Evolutionary conservation across 768 basidiomycete genomes (phyloP).

Genomic region (Amanita pseudoporphyria): DNA sequence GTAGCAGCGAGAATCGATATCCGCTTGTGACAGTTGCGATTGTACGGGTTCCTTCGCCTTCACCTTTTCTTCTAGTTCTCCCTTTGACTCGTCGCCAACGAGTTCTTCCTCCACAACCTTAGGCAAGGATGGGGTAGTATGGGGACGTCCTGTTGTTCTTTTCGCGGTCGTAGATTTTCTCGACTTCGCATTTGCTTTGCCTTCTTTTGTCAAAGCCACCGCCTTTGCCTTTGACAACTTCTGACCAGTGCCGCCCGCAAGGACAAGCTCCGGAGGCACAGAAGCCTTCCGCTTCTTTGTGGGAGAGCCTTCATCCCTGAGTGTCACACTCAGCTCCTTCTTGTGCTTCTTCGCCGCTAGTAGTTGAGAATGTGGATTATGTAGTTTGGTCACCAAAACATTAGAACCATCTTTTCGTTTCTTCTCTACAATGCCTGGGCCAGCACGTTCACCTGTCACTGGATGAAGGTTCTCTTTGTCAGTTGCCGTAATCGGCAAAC

Average conservation of each 20-base stretch:
- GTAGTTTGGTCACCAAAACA: slow-evolving; percentile 46
- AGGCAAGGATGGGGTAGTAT: slow-evolving; percentile 51
- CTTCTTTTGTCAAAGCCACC: slow-evolving; percentile 22
- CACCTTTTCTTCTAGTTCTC: not conserved
- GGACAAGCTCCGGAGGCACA: slow-evolving; percentile 12
- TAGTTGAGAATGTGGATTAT: slow-evolving; percentile 15
- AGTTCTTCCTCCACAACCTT: slow-evolving; percentile 28
- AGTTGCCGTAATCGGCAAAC: slow-evolving; percentile 24
- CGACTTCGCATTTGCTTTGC: slow-evolving; percentile 18
- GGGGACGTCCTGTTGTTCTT: slow-evolving; percentile 16
- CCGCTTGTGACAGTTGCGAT: slow-evolving; percentile 33
- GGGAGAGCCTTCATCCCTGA: slow-evolving; percentile 30
- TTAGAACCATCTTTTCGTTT: slow-evolving; percentile 47
- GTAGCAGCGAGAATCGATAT: slow-evolving; percentile 68
- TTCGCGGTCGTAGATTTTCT: slow-evolving; percentile 30
- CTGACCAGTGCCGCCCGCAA: slow-evolving; percentile 7
- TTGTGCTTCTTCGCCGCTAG: slow-evolving; percentile 34
- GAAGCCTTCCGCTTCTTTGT: slow-evolving; percentile 57
- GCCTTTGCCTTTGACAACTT: slow-evolving; percentile 1
- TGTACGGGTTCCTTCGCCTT: not conserved
- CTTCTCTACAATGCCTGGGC: slow-evolving; percentile 32
- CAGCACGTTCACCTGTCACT: slow-evolving; percentile 55
- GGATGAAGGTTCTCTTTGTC: slow-evolving; percentile 82
- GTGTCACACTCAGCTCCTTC: slow-evolving; percentile 23
- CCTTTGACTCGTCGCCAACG: slow-evolving; percentile 8